phyloP scores from a whole-genome alignment of 208 protist genomes.

The Trichomonas vaginalis region DNA sequence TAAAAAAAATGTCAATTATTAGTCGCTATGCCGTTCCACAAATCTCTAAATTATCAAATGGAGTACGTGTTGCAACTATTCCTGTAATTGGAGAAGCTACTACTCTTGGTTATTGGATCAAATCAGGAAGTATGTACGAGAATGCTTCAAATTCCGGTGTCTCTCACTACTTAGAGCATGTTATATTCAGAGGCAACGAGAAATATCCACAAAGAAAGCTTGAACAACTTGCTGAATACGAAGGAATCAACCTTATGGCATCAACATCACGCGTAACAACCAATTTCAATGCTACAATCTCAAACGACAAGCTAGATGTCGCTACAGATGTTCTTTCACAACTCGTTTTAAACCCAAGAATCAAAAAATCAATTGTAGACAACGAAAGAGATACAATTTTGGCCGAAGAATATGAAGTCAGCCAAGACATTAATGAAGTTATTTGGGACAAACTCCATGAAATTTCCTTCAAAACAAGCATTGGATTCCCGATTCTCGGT shows the following conservation, averaged over 20 bases:
- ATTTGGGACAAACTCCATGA: not conserved
- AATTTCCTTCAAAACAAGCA: not conserved
- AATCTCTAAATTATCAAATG: not conserved
- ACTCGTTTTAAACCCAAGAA: not conserved
- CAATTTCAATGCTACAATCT: not conserved
- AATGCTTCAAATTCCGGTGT: not conserved
- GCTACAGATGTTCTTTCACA: not conserved
- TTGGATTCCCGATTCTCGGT: not conserved
- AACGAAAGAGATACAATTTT: not conserved
- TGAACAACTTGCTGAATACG: not conserved
- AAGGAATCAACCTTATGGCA: not conserved
- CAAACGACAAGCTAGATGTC: not conserved
- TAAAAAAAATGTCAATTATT: not conserved
- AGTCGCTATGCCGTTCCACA: not conserved
- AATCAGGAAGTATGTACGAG: conserved; percentile 1
- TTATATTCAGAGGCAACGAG: not conserved
- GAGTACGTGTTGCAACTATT: not conserved
- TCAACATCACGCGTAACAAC: not conserved
- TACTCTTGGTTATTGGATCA: not conserved
- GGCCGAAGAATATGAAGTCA: conserved; percentile 1
- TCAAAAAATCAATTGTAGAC: not conserved
- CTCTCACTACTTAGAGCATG: not conserved
- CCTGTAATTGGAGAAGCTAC: not conserved
- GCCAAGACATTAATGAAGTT: not conserved
- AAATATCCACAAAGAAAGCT: not conserved